Base-by-base conservation (phyloP, 345 rosid genomes). In the Triadica sebifera region DNA sequence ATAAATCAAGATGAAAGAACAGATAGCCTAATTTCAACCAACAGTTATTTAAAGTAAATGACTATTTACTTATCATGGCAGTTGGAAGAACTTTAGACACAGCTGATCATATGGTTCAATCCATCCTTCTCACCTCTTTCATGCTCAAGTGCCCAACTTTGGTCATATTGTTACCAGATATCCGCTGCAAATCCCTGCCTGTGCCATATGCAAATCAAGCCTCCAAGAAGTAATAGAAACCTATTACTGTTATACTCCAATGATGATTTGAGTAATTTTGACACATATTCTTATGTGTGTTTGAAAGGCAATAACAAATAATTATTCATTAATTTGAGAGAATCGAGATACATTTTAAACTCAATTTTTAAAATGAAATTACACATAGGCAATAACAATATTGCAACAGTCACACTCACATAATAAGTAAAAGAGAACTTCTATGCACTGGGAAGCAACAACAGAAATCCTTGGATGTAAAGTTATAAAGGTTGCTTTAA, bases 171-270 rank as follows among this genome's bases (percentile, higher is more conserved):
- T 93, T 89, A 73, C 94, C 89, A 77, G 98, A 83, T 82, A 93
- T 88, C 72, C 77, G 85, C 80, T 90, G 99, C 93, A 95, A 89
- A 82, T 95, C 99, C 98, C 99, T 95, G 93, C 79, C 89, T 86
- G 89, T 83, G 83, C 73, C 72, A 82, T 64, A 60, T 57, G 60
- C 83, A 70, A 74, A 83, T 88, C 77, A 86, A 68, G 66, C 68
- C 77, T 79, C 81, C 70, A 72, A 74, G 69, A 49, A 52, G 70
- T 57, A 47, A 41, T 25, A 39, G 16, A 43, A 38, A 58, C 37
- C 67, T 15, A 56, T 12, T 52, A 22, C 22, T 4, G 46, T 72
- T 29, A 6, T 45, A 74, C 39, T 65, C 56, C n/a, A 70, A 57
- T 19, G 71, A 12, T 11, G 61, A 64, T 24, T 34, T 25, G 11